Base-by-base conservation (phyloP, 805 yeast genomes). In the Kazachstania bromeliacearum region DNA sequence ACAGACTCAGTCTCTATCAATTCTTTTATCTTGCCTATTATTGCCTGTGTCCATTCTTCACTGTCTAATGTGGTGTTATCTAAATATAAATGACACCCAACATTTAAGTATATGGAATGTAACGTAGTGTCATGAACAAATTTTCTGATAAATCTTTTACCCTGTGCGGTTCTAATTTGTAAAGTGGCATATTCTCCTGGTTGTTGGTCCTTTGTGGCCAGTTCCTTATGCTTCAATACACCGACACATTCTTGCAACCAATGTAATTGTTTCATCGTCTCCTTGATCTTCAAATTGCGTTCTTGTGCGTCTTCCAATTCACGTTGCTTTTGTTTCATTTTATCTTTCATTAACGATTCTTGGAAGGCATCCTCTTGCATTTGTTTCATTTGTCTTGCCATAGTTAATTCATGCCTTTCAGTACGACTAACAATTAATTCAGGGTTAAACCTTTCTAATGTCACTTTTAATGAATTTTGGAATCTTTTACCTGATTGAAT, bases 361-460 rank as follows among this genome's bases (percentile, higher is more conserved):
- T 74, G 68, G 49, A 75, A 83, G 14, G 84, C 85, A 33, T 64
- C 60, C 45, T 81, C 85, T 54, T 82, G 92, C 43, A 74, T 68
- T 45, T 73, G 70, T 44, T 75, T 69, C 14, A 82, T 59, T 20
- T 70, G 60, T 48, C 85, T 74, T 24, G 78, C 67, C 42, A 70
- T 56, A 30, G 70, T 72, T 34, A 75, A 60, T 40, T 80, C 84
- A 38, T 75, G 68, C 34, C 70, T 68, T 48, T 81, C 89, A 5
- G 64, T 57, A 41, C 80, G 64, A 35, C 78, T 81, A 4, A 72
- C 61, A 1, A 70, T 54, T 36, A 82, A 55, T 47, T 81, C 87
- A 0, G 79, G 77, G 35, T 70, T 74, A 53, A 71, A 80, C 40
- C 67, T 68, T n/a, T 66, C 70, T 10, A 77, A 57, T 7, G 71